Evolutionary conservation across 768 basidiomycete species (phyloP), one percentile per base, ranked within the genome.

Genomic region (Podaxis mareebaensis): DNA sequence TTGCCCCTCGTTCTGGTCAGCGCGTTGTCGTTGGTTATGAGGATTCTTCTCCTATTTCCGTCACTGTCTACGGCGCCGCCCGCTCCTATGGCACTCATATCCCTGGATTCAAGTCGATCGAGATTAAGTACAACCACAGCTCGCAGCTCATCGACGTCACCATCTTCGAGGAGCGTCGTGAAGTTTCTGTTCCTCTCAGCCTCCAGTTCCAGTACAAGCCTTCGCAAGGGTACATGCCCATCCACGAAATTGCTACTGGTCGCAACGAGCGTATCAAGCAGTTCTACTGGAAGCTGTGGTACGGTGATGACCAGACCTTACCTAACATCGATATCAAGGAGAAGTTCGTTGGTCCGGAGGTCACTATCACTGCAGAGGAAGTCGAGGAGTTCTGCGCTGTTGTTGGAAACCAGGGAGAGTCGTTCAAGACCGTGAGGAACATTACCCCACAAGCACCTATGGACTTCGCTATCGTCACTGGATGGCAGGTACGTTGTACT

Each of bases 201-300:
- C 85, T 99, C 68, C 82, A 88, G 67, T 99, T 95, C 83, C 74
- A 81, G 63, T 99, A 98, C 77, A 86, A 89, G 68, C 95, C 96
- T 5, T 87, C 91, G 6, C 88, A 88, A 77, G 94, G 93, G 46
- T 97, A 83, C 65, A 90, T 92, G 2, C 95, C 97, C 24, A 95
- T 99, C 67, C 96, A 96, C 71, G 97, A 99, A 74, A 77, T 96
- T 62, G 85, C 87, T 4, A 81, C 84, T 8, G 92, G 84, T 64
- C 89, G 96, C 68, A 99, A 96, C 78, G 81, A 81, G 60, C 87
- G 92, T 65, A 96, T 99, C 79, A 99, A 97, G 78, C 86, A 91
- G 69, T 99, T 99, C 74, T 99, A 99, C 81, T 99, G 97, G 97
- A 89, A 89, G 73, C 78, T 99, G 38, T 99, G 97, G 97, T 96